Evolutionary conservation across 768 basidiomycete species (phyloP), one percentile per base, ranked within the genome.

Genomic region (Nidularia sp.): DNA sequence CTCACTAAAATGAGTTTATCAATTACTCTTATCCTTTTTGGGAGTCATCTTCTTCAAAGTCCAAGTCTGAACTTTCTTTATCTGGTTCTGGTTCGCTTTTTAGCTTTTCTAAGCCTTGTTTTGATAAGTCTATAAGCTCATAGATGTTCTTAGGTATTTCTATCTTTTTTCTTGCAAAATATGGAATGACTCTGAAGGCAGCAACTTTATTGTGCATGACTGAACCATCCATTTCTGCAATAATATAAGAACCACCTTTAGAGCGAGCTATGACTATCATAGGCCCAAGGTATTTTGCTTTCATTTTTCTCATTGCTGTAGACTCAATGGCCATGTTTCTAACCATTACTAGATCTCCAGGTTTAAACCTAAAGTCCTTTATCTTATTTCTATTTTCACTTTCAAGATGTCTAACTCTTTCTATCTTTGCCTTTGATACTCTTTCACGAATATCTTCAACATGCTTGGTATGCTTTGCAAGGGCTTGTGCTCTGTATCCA

Each of bases 261-360:
- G 49, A 53, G 7, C 58, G 56, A 8, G 49, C 10, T 6, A 66
- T 47, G 0, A 70, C 61, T 22, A 62, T 48, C 45, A 60, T 61
- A 2, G 68, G 69, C 7, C 66, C 66, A 5, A 59, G 46, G 48
- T 68, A 70, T 6, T 57, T 6, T 0, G 53, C 32, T n/a, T 57
- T 58, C 32, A 62, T 60, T 44, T 70, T 70, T 1, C 46, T 18
- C 32, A 61, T 57, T 3, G 66, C 34, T 1, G 61, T 56, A 10
- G 33, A 55, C 35, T 65, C 62, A 6, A 61, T 47, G 1, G 18
- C 36, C 2, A 67, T 66, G 50, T 77, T 74, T 6, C 66, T 55
- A 1, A 71, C 60, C 0, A 75, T 50, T 0, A 75, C 67, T 0
- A 78, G 56, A 2, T 63, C 62, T 10, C 71, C 71, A 1, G 52